Percentiles rank a stretch among this genome's conserved stretches.
phyloP scores from a whole-genome alignment of 2,329 filamentous ascomycete species.

The Fulvia fulva region DNA sequence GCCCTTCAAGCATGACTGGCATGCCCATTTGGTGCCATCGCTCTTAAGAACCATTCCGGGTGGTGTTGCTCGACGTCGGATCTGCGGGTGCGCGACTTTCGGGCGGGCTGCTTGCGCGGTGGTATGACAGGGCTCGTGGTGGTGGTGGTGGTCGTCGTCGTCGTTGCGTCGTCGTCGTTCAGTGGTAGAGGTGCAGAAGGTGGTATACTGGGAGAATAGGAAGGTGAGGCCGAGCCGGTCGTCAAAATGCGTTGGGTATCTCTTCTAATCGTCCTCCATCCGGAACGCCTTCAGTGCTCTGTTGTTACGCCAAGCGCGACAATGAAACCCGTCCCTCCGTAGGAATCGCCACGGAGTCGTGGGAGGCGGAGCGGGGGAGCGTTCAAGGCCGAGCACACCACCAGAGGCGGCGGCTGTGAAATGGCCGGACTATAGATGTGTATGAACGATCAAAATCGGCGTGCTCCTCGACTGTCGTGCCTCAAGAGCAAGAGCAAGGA shows the following conservation, averaged over 20 bases:
- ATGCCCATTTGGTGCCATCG: conserved; percentile 95
- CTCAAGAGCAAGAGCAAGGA: neutral
- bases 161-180: neutral
- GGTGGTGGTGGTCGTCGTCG: too few species aligned
- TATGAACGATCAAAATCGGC: conserved; percentile 23
- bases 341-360: conserved; percentile 1
- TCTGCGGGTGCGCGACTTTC: conserved; percentile 18
- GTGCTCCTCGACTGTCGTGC: neutral
- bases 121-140: too few species aligned
- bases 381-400: conserved; percentile 31
- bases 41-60: conserved; percentile 35
- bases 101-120: too few species aligned
- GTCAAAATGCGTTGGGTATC: conserved; percentile 7
- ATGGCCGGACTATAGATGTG: conserved; percentile 22
- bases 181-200: neutral
- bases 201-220: neutral
- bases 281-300: conserved; percentile 14
- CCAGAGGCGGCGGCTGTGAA: conserved; percentile 34
- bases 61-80: conserved; percentile 8
- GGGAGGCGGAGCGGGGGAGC: conserved; percentile 19
- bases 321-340: neutral
- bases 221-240: too few species aligned
- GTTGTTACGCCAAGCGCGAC: conserved; percentile 1
- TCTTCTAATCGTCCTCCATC: conserved; percentile 10
- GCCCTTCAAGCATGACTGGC: conserved; percentile 95